Base-by-base conservation (phyloP, 441 rosid genomes). In the Corymbia calophylla region DNA sequence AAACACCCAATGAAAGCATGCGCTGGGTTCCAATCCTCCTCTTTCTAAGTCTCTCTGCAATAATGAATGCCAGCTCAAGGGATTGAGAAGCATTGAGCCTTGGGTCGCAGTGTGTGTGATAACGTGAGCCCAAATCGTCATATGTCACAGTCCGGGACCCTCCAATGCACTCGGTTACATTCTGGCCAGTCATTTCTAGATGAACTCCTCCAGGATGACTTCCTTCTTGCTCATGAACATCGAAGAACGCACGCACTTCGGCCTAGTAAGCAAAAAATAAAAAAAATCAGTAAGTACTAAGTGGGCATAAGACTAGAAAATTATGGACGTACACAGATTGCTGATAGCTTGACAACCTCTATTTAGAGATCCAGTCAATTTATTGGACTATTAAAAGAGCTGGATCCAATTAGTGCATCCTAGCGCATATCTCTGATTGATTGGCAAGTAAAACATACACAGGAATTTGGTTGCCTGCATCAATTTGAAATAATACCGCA, bases 181-280 rank as follows among this genome's bases (percentile, higher is more conserved):
- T 89, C 88, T 89, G 90, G 51, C 90, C 90, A 6, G 90, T 89
- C 90, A 89, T 89, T 73, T 89, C 90, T 39, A 89, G 88, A 87
- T 89, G 90, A 47, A 89, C 48, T 21, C 90, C 90, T 13, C 90
- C 90, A 39, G 90, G 88, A 82, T 89, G 90, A 86, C 90, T 89
- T 32, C 90, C 90, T 86, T 89, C 90, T 89, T 89, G 90, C 44
- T 89, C 90, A 47, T 89, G 90, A 66, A 89, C 90, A 54, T 89
- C 90, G 44, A 89, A 89, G 88, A 89, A 89, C 0, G 90, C 90
- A 1, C 90, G 81, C 64, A 89, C 90, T 60, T 89, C 90, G 9
- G 88, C 90, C 90, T 89, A 68, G n/a, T 11, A 44, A 44, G 84
- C 51, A 13, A 29, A 62, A 62, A 62, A 60, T 5, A 39, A 11